Evolutionary conservation across 1,284 basidiomycete species (phyloP).

Genomic region (Cryptococcus wingfieldii): DNA sequence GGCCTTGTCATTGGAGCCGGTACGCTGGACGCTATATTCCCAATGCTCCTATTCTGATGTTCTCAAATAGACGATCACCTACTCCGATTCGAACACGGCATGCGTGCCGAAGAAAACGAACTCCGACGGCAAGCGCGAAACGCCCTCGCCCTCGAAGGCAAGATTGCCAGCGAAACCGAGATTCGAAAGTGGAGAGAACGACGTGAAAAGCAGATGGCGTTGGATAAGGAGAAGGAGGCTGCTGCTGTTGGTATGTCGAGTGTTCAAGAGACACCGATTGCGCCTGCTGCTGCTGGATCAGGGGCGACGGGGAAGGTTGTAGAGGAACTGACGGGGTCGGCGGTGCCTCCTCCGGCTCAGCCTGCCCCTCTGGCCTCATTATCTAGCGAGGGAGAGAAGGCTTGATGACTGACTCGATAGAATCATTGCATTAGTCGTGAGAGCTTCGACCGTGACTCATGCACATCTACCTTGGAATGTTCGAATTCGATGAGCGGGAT

Average conservation of each 20-base stretch:
- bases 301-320: not conserved
- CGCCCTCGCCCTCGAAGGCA: conserved; percentile 66
- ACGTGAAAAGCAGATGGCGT: conserved; percentile 37
- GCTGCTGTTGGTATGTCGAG: not conserved
- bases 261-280: not conserved
- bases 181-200: conserved; percentile 71
- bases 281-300: not conserved
- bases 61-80: conserved; percentile 61
- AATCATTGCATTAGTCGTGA: no score
- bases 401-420: no score
- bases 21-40: conserved; percentile 10
- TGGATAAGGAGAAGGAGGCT: conserved; percentile 8
- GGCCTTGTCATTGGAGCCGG: conserved; percentile 65
- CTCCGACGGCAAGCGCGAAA: conserved; percentile 68
- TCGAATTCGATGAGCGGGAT: no score
- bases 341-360: no score
- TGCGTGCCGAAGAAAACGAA: conserved; percentile 63
- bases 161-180: conserved; percentile 75
- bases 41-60: not conserved
- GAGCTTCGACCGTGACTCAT: no score
- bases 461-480: no score
- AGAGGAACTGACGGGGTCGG: not conserved
- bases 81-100: conserved; percentile 62
- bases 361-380: no score
- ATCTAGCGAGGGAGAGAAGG: no score